Conservation (phyloP, 129 eudicot genomes). For the Solidago caesia region DNA sequence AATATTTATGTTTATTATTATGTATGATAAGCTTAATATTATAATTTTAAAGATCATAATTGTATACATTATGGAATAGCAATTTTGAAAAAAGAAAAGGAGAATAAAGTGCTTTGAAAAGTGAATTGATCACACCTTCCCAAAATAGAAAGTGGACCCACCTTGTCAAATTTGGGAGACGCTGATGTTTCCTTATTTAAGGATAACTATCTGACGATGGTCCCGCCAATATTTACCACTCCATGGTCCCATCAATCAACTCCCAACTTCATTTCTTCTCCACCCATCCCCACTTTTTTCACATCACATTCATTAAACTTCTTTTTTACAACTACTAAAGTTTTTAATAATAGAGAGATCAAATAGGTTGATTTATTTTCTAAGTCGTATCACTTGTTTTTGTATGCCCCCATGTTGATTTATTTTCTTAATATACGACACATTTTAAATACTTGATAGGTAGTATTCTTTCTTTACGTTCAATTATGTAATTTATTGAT, state of each 20-base stretch:
- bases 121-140: slow-evolving; percentile 22
- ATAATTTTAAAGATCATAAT: too few relatives aligned
- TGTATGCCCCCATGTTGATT: too few relatives aligned
- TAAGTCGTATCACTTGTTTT: too few relatives aligned
- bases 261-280: slow-evolving; percentile 4
- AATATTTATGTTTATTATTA: too few relatives aligned
- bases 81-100: neutral
- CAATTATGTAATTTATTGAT: too few relatives aligned
- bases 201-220: slow-evolving; percentile 35
- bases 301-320: neutral
- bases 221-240: slow-evolving; percentile 37
- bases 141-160: slow-evolving; percentile 33
- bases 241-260: slow-evolving; percentile 39
- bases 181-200: slow-evolving; percentile 28
- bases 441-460: too few relatives aligned
- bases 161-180: slow-evolving; percentile 22
- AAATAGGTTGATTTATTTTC: too few relatives aligned
- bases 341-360: too few relatives aligned
- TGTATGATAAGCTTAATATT: too few relatives aligned
- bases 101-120: neutral
- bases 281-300: slow-evolving; percentile 11
- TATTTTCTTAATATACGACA: too few relatives aligned
- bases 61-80: neutral
- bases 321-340: too few relatives aligned
- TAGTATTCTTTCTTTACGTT: too few relatives aligned